Evolutionary conservation across 305 asterid species (phyloP).

Genomic region (Striga hermonthica): DNA sequence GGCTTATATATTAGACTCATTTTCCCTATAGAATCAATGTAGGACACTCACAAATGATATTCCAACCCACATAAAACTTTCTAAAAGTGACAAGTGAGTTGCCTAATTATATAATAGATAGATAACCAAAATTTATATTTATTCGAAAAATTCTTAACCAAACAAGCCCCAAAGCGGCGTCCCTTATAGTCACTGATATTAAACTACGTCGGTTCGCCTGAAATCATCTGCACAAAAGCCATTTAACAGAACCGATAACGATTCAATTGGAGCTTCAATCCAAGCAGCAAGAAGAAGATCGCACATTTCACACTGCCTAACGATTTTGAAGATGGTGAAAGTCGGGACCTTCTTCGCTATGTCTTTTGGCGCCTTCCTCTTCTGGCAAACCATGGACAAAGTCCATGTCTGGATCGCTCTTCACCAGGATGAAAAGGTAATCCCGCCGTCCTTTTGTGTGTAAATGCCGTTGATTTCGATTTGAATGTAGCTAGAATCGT

Average conservation of each 20-base stretch:
- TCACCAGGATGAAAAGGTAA: conserved; percentile 77
- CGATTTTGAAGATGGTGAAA: conserved; percentile 53
- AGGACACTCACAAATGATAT: too few relatives aligned
- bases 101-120: too few relatives aligned
- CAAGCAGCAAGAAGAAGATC: conserved; percentile 1
- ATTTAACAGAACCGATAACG: background rate
- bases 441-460: background rate
- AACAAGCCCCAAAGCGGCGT: conserved; percentile 18
- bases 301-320: conserved; percentile 16
- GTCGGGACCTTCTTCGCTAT: conserved; percentile 62
- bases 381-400: conserved; percentile 82
- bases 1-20: too few relatives aligned
- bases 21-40: too few relatives aligned
- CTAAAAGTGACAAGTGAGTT: too few relatives aligned
- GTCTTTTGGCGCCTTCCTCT: conserved; percentile 61
- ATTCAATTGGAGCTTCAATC: background rate
- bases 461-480: background rate
- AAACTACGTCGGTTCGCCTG: conserved; percentile 11
- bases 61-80: too few relatives aligned
- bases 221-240: conserved; percentile 7
- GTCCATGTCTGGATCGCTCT: conserved; percentile 83
- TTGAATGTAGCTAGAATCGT: conserved; percentile 2
- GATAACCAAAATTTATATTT: too few relatives aligned
- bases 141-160: too few relatives aligned
- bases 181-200: background rate